A percentile compares a stretch with the other conserved stretches of the same genome.
Evolutionary conservation across 495 filamentous ascomycete species (phyloP).

Genomic region (Daldinia bambusicola): DNA sequence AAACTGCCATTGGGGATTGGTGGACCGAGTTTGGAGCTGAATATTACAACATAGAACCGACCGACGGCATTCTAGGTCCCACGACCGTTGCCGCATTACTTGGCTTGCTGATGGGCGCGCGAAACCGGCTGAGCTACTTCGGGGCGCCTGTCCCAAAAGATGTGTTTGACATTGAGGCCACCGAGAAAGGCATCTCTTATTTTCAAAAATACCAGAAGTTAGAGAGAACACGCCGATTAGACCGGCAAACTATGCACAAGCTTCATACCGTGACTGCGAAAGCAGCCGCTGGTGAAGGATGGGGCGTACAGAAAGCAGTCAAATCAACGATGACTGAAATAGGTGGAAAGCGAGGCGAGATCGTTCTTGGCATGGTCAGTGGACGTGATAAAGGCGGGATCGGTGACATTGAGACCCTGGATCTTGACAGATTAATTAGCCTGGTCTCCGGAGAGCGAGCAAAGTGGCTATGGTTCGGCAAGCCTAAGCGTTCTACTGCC

Average conservation of each 20-base stretch:
- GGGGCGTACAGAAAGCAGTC: slow-evolving; percentile 85
- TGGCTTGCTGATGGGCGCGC: slow-evolving; percentile 86
- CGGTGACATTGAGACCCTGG: slow-evolving; percentile 88
- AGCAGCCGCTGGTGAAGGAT: slow-evolving; percentile 78
- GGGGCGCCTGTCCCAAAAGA: slow-evolving; percentile 91
- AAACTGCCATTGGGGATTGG: slow-evolving; percentile 91
- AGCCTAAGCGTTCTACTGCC: slow-evolving; percentile 66
- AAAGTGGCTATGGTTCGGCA: slow-evolving; percentile 96
- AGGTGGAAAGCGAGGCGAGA: slow-evolving; percentile 92
- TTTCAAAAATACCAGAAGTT: slow-evolving; percentile 93
- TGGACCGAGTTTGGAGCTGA: slow-evolving; percentile 95
- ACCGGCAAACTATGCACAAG: slow-evolving; percentile 82
- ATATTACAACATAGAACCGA: slow-evolving; percentile 88
- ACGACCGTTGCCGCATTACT: slow-evolving; percentile 91
- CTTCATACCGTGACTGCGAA: slow-evolving; percentile 87
- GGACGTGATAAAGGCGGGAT: slow-evolving; percentile 87
- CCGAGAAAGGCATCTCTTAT: slow-evolving; percentile 82
- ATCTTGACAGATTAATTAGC: slow-evolving; percentile 83
- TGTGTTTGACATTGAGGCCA: slow-evolving; percentile 83
- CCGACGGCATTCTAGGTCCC: slow-evolving; percentile 89
- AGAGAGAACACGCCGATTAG: slow-evolving; percentile 77
- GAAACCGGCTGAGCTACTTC: slow-evolving; percentile 82
- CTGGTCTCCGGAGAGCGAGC: slow-evolving; percentile 79
- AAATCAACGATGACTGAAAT: slow-evolving; percentile 96
- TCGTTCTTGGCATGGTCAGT: slow-evolving; percentile 94